Conservation (phyloP, 306 rosid species). For the Citrullus colocynthis region DNA sequence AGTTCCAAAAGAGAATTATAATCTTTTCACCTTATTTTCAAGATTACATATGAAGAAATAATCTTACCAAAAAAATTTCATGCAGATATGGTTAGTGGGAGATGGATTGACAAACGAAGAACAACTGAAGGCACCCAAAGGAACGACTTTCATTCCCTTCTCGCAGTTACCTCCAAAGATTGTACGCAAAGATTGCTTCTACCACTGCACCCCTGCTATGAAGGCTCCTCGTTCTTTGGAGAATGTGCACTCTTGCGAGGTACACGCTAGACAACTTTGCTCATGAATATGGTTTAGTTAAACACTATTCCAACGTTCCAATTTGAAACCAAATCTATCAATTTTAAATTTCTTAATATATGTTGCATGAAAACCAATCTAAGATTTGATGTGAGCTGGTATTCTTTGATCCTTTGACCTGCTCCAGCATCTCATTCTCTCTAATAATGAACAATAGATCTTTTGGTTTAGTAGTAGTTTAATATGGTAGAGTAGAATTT, state of each 20-base stretch:
- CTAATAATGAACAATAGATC: too few relatives aligned
- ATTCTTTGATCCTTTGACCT: too few relatives aligned
- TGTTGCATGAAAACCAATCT: too few relatives aligned
- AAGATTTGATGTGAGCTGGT: too few relatives aligned
- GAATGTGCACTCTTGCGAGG: conserved; percentile 69
- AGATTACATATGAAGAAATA: background rate
- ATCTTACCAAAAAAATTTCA: background rate
- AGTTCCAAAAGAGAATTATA: background rate
- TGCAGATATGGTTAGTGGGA: conserved; percentile 68
- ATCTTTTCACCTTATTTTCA: background rate
- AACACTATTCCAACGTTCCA: background rate
- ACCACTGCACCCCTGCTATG: conserved; percentile 67
- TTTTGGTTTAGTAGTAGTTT: too few relatives aligned
- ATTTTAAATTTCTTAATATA: too few relatives aligned
- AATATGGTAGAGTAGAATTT: background rate
- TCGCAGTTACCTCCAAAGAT: conserved; percentile 61
- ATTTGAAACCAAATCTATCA: background rate
- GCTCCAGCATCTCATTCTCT: too few relatives aligned
- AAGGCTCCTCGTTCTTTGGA: conserved; percentile 29
- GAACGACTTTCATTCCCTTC: conserved; percentile 57
- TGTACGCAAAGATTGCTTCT: conserved; percentile 57
- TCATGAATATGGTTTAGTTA: background rate
- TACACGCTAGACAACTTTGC: background rate
- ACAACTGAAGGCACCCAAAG: conserved; percentile 53
- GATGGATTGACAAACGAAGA: conserved; percentile 34